Conservation (phyloP, 1,284 basidiomycete species). For the Xerocomus alliaceus region DNA sequence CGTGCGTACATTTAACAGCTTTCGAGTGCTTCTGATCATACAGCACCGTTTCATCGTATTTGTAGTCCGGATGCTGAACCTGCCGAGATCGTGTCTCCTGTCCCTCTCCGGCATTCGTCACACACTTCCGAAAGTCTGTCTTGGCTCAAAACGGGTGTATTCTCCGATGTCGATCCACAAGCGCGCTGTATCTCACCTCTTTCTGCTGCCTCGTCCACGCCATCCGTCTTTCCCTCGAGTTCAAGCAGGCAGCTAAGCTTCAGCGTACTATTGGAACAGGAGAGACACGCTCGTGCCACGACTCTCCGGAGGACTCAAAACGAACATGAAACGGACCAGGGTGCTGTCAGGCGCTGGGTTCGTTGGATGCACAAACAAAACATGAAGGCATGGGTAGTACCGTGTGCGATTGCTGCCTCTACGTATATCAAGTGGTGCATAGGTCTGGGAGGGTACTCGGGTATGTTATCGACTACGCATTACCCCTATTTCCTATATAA, state of each 20-base stretch:
- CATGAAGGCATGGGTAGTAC: slow-evolving; percentile 65
- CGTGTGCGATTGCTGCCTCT: slow-evolving; percentile 57
- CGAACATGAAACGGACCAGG: slow-evolving; percentile 43
- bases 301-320: slow-evolving; percentile 14
- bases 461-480: slow-evolving; percentile 50
- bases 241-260: slow-evolving; percentile 41
- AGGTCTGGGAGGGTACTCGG: slow-evolving; percentile 82
- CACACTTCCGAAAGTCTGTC: slow-evolving; percentile 57
- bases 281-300: slow-evolving; percentile 35
- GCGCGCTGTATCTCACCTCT: slow-evolving; percentile 47
- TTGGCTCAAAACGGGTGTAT: slow-evolving; percentile 50
- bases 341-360: slow-evolving; percentile 67
- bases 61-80: slow-evolving; percentile 27
- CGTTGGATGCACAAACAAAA: slow-evolving; percentile 77
- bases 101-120: slow-evolving; percentile 61
- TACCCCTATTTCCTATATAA: neutral
- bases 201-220: slow-evolving; percentile 53
- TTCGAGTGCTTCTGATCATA: neutral
- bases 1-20: slow-evolving; percentile 16
- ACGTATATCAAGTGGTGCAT: slow-evolving; percentile 70
- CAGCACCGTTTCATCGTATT: neutral
- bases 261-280: slow-evolving; percentile 45
- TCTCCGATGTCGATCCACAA: slow-evolving; percentile 39
- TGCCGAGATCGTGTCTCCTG: slow-evolving; percentile 61
- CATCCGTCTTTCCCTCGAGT: slow-evolving; percentile 31